Conservation (phyloP, 345 rosid species). For the Excoecaria agallocha region DNA sequence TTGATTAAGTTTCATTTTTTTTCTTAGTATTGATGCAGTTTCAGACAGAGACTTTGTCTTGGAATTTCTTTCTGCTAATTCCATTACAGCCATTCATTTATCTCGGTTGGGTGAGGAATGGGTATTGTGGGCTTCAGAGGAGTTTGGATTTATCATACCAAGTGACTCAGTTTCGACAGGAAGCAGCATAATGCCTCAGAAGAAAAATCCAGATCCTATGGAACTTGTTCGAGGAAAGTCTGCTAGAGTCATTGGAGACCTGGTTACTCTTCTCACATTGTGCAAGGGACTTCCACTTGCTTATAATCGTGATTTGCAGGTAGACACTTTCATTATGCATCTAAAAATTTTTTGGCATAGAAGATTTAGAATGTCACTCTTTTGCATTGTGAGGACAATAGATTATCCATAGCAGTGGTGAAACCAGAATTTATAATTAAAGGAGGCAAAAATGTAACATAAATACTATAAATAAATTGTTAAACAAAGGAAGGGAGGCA, state of each 20-base stretch:
- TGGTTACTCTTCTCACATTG: constrained; percentile 76
- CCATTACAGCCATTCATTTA: constrained; percentile 77
- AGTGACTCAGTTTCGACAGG: constrained; percentile 93
- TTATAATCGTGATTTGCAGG: constrained; percentile 94
- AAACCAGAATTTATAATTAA: too few species aligned
- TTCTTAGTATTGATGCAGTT: constrained; percentile 85
- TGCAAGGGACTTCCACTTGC: constrained; percentile 99
- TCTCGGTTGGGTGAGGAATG: constrained; percentile 97
- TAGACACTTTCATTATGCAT: constrained; percentile 15
- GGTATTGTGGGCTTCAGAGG: constrained; percentile 99
- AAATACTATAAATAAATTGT: too few species aligned
- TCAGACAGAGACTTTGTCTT: constrained; percentile 86
- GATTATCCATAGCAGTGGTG: too few species aligned
- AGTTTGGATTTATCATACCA: constrained; percentile 83
- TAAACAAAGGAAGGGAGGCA: too few species aligned
- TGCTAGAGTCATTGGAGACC: constrained; percentile 76
- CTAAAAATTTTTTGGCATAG: background rate
- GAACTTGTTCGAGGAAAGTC: constrained; percentile 97
- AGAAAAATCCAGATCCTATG: constrained; percentile 99
- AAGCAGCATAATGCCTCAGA: constrained; percentile 99
- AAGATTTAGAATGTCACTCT: background rate
- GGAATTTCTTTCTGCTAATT: constrained; percentile 76
- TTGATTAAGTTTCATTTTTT: constrained; percentile 20
- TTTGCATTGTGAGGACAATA: background rate
- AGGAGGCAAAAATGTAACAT: too few species aligned